Base-by-base conservation (phyloP, 306 rosid genomes). In the Astragalus membranaceus region DNA sequence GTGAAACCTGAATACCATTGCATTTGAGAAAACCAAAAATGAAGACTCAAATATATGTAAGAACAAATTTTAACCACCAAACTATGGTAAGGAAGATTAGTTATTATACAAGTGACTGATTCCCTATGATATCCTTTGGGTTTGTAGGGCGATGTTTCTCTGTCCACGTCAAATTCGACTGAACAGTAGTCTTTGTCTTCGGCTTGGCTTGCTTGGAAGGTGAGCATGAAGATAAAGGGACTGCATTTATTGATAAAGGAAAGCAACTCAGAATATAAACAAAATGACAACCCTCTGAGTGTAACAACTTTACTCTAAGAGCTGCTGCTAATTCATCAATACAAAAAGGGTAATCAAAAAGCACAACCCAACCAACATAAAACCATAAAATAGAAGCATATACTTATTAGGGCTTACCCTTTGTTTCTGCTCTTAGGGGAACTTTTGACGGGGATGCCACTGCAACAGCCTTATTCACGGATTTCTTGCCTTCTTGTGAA, bases 141-240 rank as follows among this genome's bases (percentile, higher is more conserved):
- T 75, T 78, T 79, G 62, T 94, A 29, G 99, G 99, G 68, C 67
- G 88, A 79, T 91, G 82, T 79, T 94, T 94, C 62, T 88, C 99
- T 0, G 97, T 84, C 99, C 99, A 94, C 47, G 75, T 85, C 72
- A 82, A 72, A 59, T 83, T 56, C 60, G 87, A 81, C 47, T 74
- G 79, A 30, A 20, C 65, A 43, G 71, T 11, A 36, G 72, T 66
- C 68, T 73, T 75, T 63, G 66, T 46, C 76, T 75, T 90, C 0
- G 14, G 64, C 88, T 69, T 87, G 39, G 74, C 82, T 48, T 57
- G 81, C 39, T 84, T 80, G 60, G 89, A 69, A 72, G 77, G 85
- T 47, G 84, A 76, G 48, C 43, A 57, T 55, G 78, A 80, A 50
- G 77, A 66, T 82, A 84, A 81, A 74, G 54, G 69, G 60, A 67